These are phyloP conservation scores for Fusarium sp. DNA, from an alignment of 2,329 filamentous ascomycete genomes.

Conservation along the genomic window DNA sequence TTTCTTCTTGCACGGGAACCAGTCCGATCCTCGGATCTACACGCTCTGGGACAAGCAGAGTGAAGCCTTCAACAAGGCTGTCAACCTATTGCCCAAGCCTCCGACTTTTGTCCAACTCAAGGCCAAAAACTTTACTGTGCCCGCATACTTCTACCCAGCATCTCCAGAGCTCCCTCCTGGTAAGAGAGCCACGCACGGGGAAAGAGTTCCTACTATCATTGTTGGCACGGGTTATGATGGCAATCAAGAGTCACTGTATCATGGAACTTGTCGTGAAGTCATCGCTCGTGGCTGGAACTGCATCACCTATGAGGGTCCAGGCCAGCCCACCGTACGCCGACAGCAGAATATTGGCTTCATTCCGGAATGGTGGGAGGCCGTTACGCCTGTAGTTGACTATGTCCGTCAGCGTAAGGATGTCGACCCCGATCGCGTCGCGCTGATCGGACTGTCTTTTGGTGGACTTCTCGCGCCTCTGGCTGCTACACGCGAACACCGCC, in stretches of 20 bases:
- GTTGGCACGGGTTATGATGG: background rate
- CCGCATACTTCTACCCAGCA: background rate
- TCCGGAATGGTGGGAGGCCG: background rate
- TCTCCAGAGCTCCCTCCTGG: background rate
- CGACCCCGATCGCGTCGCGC: background rate
- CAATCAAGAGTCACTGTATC: background rate
- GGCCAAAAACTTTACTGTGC: background rate
- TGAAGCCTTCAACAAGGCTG: background rate
- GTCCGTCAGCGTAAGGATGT: background rate
- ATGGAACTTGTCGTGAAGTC: background rate
- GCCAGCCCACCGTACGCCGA: background rate
- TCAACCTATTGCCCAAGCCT: background rate
- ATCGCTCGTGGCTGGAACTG: background rate
- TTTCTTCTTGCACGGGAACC: background rate
- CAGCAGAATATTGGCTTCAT: background rate
- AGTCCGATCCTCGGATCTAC: background rate
- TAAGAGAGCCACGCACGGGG: background rate
- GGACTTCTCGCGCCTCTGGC: background rate
- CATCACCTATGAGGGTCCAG: background rate
- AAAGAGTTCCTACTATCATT: background rate
- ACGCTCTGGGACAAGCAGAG: background rate
- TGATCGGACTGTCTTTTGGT: background rate
- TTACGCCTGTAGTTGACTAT: background rate
- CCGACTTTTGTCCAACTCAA: background rate
- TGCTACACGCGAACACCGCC: background rate